Evolutionary conservation across 1,139 yeast species (phyloP), one percentile per base, ranked within the genome.

Genomic region (Debaryomycetaceae sp.): DNA sequence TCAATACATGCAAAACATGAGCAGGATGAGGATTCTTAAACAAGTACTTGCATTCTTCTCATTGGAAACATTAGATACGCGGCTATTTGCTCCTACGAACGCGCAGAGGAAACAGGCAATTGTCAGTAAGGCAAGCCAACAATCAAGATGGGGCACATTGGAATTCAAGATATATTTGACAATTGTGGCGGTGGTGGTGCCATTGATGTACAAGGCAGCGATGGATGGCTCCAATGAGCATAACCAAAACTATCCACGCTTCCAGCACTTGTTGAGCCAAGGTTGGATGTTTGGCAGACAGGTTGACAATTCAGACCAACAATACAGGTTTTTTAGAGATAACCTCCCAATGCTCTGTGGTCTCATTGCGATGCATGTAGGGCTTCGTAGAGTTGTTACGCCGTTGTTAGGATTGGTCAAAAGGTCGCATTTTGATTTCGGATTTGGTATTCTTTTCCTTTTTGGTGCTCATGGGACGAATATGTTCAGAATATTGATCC

Each of bases 261-360:
- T 78, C 58, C 76, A 77, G 50, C 77, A 81, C 44, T 66, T 83
- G 39, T 70, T 93, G 46, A 75, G 83, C 38, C 66, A 76, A 7
- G 86, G 91, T 2, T 88, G 96, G 96, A 64, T 87, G 52, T 81
- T 83, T 53, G 90, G 91, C 2, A 66, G 95, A 31, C 84, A 80
- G 68, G 95, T 80, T 53, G 97, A 95, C 61, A 91, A 91, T 60
- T 85, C 96, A 4, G 99, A 95, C 60, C 73, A 74, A 36, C 99
- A 95, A 63, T 95, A 93, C 59, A 70, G 89, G 29, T 88, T 90
- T 57, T 90, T 95, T 62, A 76, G 99, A 55, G 84, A 86, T 57
- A 90, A 89, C 60, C 74, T 91, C 53, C 78, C 81, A 8, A 62
- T 86, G 43, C 66, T 95, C 42, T 61, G 72, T 24, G 78, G 68